These are phyloP conservation scores for Yamadazyma philogaea DNA, from an alignment of 805 yeast genomes.

Conservation along the genomic window DNA sequence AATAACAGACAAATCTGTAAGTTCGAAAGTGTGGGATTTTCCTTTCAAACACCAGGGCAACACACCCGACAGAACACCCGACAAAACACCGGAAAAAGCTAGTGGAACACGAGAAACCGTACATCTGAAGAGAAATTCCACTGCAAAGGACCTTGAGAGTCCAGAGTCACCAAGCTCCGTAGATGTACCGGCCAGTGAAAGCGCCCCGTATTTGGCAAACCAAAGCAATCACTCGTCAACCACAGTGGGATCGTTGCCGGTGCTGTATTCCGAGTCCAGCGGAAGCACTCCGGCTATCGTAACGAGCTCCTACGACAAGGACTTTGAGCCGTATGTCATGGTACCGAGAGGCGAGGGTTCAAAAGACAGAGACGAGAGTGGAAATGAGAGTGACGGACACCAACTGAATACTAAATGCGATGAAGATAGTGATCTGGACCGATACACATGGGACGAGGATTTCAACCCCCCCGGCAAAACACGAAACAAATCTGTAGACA, in stretches of 20 bases:
- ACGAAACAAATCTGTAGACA: constrained; percentile 2
- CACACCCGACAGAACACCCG: not conserved
- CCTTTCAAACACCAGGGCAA: too few relatives aligned
- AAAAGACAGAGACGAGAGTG: not conserved
- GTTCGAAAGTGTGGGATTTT: constrained; percentile 30
- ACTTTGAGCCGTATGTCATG: not conserved
- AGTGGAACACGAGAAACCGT: constrained; percentile 34
- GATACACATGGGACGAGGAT: not conserved
- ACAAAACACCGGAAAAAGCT: constrained; percentile 18
- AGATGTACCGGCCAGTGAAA: constrained; percentile 8
- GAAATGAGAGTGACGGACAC: not conserved
- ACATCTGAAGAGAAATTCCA: constrained; percentile 31
- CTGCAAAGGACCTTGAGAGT: constrained; percentile 1
- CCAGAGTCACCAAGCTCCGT: constrained; percentile 6
- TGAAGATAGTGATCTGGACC: not conserved
- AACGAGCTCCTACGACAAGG: constrained; percentile 9
- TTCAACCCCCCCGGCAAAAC: not conserved
- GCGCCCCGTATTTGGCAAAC: not conserved
- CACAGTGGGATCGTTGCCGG: constrained; percentile 10
- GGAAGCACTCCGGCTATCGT: constrained; percentile 11
- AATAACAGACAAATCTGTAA: constrained; percentile 20
- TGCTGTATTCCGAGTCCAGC: constrained; percentile 7
- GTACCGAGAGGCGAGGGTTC: not conserved
- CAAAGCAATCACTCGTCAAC: constrained; percentile 6
- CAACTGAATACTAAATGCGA: too few relatives aligned